Percentiles rank a stretch among this genome's conserved stretches.
phyloP scores from a whole-genome alignment of 179 eudicot genomes.

The Carnegiea gigantea region DNA sequence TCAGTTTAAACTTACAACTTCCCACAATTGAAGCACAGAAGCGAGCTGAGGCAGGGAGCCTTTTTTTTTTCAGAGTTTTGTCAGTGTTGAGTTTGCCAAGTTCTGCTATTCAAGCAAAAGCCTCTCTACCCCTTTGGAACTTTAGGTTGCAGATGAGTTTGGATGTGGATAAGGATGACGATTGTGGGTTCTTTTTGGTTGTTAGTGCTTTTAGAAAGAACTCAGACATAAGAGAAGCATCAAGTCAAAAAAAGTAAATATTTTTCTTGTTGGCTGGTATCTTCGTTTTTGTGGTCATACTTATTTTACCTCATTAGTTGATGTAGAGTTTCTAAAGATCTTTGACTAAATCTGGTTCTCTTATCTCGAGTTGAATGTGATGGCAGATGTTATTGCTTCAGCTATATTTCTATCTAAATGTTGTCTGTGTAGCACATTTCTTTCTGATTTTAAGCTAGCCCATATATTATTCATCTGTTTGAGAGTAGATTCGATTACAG shows the following conservation, averaged over 20 bases:
- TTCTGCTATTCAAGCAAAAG: neutral
- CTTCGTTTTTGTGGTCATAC: neutral
- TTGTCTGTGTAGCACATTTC: neutral
- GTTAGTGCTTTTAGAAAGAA: neutral
- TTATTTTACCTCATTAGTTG: neutral
- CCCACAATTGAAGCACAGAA: neutral
- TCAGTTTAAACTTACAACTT: neutral
- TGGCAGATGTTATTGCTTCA: neutral
- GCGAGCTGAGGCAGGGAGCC: neutral
- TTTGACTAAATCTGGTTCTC: neutral
- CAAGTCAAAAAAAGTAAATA: neutral
- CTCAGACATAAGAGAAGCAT: too few species aligned
- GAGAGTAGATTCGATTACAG: neutral
- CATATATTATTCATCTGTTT: slow-evolving; percentile 2
- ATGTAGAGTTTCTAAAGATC: neutral
- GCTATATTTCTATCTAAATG: neutral
- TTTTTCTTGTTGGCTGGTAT: neutral
- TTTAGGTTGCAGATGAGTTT: neutral
- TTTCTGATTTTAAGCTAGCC: neutral
- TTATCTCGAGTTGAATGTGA: neutral
- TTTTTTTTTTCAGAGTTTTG: neutral
- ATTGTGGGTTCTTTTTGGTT: neutral
- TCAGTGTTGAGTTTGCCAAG: neutral
- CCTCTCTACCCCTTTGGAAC: neutral
- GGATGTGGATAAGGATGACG: neutral